Conservation (phyloP, 257 asterid species). For the Gentiana macrophylla region DNA sequence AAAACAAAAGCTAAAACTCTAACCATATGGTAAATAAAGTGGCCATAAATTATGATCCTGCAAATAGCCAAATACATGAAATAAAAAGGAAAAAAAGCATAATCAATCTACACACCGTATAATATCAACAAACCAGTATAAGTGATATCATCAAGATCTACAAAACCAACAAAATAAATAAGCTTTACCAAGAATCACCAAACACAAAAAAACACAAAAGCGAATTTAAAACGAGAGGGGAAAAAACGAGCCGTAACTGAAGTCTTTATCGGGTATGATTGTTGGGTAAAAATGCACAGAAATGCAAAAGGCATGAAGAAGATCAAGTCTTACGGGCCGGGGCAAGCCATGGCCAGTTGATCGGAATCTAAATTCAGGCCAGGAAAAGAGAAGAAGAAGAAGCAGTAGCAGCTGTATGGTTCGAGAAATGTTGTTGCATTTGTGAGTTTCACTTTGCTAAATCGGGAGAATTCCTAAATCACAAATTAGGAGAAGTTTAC, state of each 20-base stretch:
- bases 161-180: constrained; percentile 35
- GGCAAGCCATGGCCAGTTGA: constrained; percentile 38
- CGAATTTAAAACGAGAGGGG: background rate
- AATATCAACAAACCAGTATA: constrained; percentile 30
- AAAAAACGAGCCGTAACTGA: constrained; percentile 24
- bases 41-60: constrained; percentile 10
- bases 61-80: constrained; percentile 2
- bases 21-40: background rate
- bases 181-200: constrained; percentile 24
- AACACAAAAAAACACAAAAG: constrained; percentile 17
- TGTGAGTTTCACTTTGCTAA: background rate
- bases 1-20: background rate
- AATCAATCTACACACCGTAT: constrained; percentile 20
- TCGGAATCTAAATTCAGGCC: constrained; percentile 28
- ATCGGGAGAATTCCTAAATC: too few species aligned
- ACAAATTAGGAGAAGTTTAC: too few species aligned
- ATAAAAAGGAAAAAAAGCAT: constrained; percentile 10
- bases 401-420: constrained; percentile 12
- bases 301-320: constrained; percentile 10
- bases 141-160: constrained; percentile 36
- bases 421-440: background rate
- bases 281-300: constrained; percentile 10
- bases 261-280: constrained; percentile 15
- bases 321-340: constrained; percentile 29
- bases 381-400: constrained; percentile 14